A percentile compares a stretch with the other conserved stretches of the same genome.
These are phyloP conservation scores for Achaetomium macrosporum DNA, from an alignment of 2,329 filamentous ascomycete species.

Conservation along the genomic window DNA sequence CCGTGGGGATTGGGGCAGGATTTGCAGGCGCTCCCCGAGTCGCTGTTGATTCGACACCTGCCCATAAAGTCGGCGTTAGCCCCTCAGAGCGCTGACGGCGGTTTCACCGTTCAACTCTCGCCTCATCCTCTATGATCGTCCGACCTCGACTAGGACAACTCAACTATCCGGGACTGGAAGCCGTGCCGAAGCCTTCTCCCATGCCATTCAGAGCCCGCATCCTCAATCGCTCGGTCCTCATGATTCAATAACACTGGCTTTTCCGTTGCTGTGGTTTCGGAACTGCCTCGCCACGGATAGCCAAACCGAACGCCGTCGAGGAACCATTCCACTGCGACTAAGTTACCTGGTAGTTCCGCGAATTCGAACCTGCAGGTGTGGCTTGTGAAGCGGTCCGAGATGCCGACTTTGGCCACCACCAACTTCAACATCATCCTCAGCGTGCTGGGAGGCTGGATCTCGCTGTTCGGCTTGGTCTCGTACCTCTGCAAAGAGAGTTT, in stretches of 20 bases:
- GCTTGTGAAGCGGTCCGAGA: constrained; percentile 24
- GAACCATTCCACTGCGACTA: not conserved
- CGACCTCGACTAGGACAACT: not conserved
- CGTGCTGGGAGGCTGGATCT: constrained; percentile 79
- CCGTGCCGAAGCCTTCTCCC: not conserved
- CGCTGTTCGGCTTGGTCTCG: constrained; percentile 83
- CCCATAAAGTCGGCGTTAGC: not conserved
- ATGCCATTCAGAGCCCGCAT: not conserved
- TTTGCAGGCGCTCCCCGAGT: too few species aligned
- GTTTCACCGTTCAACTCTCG: not conserved
- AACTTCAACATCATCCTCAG: constrained; percentile 84
- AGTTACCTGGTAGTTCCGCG: not conserved
- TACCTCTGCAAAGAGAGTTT: constrained; percentile 85
- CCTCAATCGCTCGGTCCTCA: constrained; percentile 18
- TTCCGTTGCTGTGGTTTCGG: not conserved
- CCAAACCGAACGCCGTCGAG: not conserved
- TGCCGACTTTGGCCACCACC: constrained; percentile 41
- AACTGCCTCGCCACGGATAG: not conserved
- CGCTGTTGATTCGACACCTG: too few species aligned
- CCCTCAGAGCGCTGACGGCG: not conserved
- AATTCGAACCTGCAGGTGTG: not conserved
- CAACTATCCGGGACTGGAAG: not conserved
- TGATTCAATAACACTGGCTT: constrained; percentile 42
- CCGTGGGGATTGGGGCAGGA: too few species aligned
- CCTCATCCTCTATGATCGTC: not conserved